Evolutionary conservation across 192 early-diverging fungal genomes (phyloP), one percentile per base, ranked within the genome.

Genomic region (Thamnidium elegans): DNA sequence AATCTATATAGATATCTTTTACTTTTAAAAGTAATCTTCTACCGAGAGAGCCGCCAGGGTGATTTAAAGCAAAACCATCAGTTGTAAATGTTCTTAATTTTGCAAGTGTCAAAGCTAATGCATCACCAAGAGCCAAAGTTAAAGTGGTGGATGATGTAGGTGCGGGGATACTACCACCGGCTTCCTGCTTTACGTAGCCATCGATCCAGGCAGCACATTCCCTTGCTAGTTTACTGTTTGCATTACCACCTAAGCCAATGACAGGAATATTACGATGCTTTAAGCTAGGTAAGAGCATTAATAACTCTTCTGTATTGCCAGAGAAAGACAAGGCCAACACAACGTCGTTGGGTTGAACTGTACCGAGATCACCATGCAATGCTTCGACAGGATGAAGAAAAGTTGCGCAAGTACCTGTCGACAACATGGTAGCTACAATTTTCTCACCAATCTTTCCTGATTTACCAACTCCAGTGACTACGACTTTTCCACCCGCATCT

Each of bases 391-490:
- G 79, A 55, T 80, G 79, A 0, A 80, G 43, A 62, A 78, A 80
- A 10, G 72, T 52, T 32, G 79, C 75, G 10, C 58, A 67, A 17
- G 65, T 68, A 31, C 76, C 72, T 0, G 76, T 73, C 6, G 69
- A 72, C 21, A 76, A 70, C 66, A 80, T 65, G 15, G 79, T 80
- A 1, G 76, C 76, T 0, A 70, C 67, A 4, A 80, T 66, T 43
- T 80, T 80, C 32, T 80, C 68, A 7, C 72, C 79, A 63, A 80
- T 77, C 63, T 80, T 80, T 14, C 79, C 79, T 9, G 72, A 75
- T 54, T 80, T 80, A 0, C 79, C 79, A 5, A 80, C 79, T 15
- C 79, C 79, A 1, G 76, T 78, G 1, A 80, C 69, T 0, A 80
- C 68, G 13, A 80, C 61, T 45, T 80, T 80, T 10, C 79, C 79